A percentile compares a stretch with the other conserved stretches of the same genome.
Conservation (phyloP, 306 rosid genomes). For the Corylus avellana region DNA sequence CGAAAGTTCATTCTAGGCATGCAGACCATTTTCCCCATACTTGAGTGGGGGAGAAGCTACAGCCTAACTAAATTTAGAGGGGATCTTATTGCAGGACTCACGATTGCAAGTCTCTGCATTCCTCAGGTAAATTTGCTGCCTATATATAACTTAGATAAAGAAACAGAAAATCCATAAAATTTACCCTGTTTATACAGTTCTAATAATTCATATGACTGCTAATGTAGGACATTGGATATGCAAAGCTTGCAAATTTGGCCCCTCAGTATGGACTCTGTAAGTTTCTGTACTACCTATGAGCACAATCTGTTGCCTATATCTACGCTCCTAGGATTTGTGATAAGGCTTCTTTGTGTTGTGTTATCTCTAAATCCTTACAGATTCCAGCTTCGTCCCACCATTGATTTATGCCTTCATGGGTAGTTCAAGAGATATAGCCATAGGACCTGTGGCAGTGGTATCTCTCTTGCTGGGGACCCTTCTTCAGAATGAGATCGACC, state of each 20-base stretch:
- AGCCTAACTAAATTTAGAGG: slow-evolving; percentile 71
- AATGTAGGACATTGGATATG: slow-evolving; percentile 83
- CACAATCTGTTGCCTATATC: slow-evolving; percentile 6
- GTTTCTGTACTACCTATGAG: slow-evolving; percentile 26
- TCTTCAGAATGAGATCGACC: slow-evolving; percentile 72
- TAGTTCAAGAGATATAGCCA: slow-evolving; percentile 95
- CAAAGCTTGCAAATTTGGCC: slow-evolving; percentile 84
- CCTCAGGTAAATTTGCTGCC: slow-evolving; percentile 71
- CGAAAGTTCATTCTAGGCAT: slow-evolving; percentile 65
- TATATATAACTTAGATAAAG: slow-evolving; percentile 1
- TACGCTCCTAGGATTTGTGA: slow-evolving; percentile 18
- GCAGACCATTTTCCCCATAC: slow-evolving; percentile 79
- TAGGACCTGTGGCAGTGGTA: slow-evolving; percentile 97
- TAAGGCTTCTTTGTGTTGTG: slow-evolving; percentile 22
- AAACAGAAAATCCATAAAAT: not conserved
- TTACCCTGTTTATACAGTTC: slow-evolving; percentile 21
- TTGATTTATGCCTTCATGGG: slow-evolving; percentile 92
- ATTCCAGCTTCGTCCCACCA: slow-evolving; percentile 96
- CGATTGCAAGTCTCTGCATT: slow-evolving; percentile 97
- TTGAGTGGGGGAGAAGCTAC: slow-evolving; percentile 74
- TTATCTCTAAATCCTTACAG: slow-evolving; percentile 39
- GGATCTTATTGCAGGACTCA: slow-evolving; percentile 80
- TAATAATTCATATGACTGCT: slow-evolving; percentile 28
- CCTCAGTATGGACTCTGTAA: slow-evolving; percentile 94
- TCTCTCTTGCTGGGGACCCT: slow-evolving; percentile 87